A percentile compares a stretch with the other conserved stretches of the same genome.
Evolutionary conservation across 225 moss, liverwort and hornwort genomes (phyloP).

Genomic region (Antitrichia curtipendula): DNA sequence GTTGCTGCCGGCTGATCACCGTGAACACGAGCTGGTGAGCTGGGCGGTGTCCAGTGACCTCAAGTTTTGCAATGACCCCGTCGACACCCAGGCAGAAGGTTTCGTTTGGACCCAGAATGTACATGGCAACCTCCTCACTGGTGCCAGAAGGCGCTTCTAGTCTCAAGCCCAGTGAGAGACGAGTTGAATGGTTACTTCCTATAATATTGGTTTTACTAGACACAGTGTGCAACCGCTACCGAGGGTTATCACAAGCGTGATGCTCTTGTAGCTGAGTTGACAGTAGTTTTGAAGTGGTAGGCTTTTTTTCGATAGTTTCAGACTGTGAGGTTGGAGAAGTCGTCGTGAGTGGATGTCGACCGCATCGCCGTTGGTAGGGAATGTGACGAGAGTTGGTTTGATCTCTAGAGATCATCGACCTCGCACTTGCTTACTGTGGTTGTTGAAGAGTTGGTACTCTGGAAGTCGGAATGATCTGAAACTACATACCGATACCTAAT

Average conservation of each 20-base stretch:
- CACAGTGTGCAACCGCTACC: background rate
- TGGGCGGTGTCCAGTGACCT: background rate
- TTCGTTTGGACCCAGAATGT: background rate
- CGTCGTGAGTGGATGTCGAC: background rate
- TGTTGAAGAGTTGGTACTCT: background rate
- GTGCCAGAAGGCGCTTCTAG: background rate
- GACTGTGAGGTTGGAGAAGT: background rate
- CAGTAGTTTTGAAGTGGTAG: background rate
- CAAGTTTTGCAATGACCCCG: background rate
- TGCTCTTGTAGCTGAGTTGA: background rate
- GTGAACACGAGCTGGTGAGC: background rate
- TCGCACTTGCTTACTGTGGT: background rate
- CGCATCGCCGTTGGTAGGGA: background rate
- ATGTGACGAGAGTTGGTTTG: slow-evolving; percentile 17
- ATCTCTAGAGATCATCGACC: background rate
- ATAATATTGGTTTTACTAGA: background rate
- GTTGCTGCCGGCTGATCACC: background rate
- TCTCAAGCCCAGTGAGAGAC: background rate
- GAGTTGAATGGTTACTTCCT: background rate
- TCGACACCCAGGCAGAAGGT: background rate
- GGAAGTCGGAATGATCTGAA: background rate
- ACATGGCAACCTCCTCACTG: background rate
- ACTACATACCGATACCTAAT: background rate
- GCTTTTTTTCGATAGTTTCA: background rate
- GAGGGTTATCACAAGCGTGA: background rate